A percentile compares a stretch with the other conserved stretches of the same genome.
These are phyloP conservation scores for Phytomonas sp. DNA, from an alignment of 208 protist genomes.

Conservation along the genomic window DNA sequence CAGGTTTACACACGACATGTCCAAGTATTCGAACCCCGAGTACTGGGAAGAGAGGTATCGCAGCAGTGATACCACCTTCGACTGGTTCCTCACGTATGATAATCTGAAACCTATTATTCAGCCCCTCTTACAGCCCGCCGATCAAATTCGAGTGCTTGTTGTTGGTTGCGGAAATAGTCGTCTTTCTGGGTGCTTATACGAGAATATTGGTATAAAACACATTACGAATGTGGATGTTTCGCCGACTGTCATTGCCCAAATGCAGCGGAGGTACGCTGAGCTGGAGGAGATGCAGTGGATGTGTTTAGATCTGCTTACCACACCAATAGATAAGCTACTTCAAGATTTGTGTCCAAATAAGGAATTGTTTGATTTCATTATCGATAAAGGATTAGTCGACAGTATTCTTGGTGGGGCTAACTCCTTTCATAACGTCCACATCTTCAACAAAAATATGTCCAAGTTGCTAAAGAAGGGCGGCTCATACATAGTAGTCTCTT, in stretches of 20 bases:
- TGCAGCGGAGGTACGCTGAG: slow-evolving; percentile 78
- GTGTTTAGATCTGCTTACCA: slow-evolving; percentile 67
- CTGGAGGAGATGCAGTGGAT: slow-evolving; percentile 87
- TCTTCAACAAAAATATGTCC: slow-evolving; percentile 84
- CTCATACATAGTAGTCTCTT: slow-evolving; percentile 77
- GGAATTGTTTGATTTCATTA: slow-evolving; percentile 82
- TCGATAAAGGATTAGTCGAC: slow-evolving; percentile 87
- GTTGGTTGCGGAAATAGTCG: slow-evolving; percentile 89
- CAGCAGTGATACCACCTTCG: slow-evolving; percentile 86
- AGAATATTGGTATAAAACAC: slow-evolving; percentile 77
- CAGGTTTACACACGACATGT: slow-evolving; percentile 31
- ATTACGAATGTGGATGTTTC: slow-evolving; percentile 89
- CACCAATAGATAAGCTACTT: slow-evolving; percentile 69
- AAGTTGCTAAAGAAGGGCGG: slow-evolving; percentile 83
- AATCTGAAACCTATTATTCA: slow-evolving; percentile 70
- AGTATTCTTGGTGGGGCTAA: slow-evolving; percentile 80
- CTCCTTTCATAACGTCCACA: slow-evolving; percentile 86
- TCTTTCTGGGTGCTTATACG: slow-evolving; percentile 73
- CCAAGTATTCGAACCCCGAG: slow-evolving; percentile 85
- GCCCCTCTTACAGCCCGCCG: slow-evolving; percentile 64
- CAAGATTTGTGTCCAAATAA: slow-evolving; percentile 72
- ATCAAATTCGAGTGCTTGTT: slow-evolving; percentile 75
- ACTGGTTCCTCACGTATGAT: slow-evolving; percentile 89
- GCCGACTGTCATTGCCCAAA: slow-evolving; percentile 79
- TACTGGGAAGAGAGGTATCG: slow-evolving; percentile 92